Base-by-base conservation (phyloP, 2,329 filamentous ascomycete species). In the Penicillium sp. region DNA sequence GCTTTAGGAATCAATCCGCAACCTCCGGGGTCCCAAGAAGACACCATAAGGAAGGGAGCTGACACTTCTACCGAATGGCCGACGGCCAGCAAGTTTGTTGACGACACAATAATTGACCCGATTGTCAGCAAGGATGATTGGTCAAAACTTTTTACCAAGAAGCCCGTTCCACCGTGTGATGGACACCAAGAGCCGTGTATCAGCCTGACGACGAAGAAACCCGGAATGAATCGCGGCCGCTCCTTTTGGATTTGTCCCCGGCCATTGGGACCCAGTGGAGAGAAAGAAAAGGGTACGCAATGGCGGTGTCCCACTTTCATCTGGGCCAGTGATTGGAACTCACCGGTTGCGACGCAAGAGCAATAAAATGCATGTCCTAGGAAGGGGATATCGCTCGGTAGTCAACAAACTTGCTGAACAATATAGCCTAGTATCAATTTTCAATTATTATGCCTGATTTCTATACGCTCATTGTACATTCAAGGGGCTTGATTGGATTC, bases 281-380 rank as follows among this genome's bases (percentile, higher is more conserved):
- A 88, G 65, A 94, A 94, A 71, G 92, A 96, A 74, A 88, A 81
- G 58, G 88, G 87, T 2, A 92, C 91, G 0, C 82, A 94, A 70
- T 97, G 92, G 91, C 85, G 91, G 43, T 97, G 93, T 73, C 80
- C 83, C 2, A 96, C 91, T 0, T 97, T 97, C 66, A 91, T 87
- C 44, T 87, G 85, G 85, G 81, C 78, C 44, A 86, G 81, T 65
- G 84, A 87, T 68, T 87, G 82, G 84, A 85, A 82, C 69, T 70
- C 67, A 7, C 60, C 61, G 13, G 16, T 15, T 21, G 21, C 33
- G n/a, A 46, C 53, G 5, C 27, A 53, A 25, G 53, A 49, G 38
- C 15, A 21, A 50, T 60, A 25, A 34, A 11, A 40, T 38, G 7
- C 16, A 38, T 50, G n/a, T 40, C 19, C 9, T 21, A 39, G 19